A percentile compares a stretch with the other conserved stretches of the same genome.
phyloP scores from a whole-genome alignment of 2,329 filamentous ascomycete species.

The Hypoxylon sp. region DNA sequence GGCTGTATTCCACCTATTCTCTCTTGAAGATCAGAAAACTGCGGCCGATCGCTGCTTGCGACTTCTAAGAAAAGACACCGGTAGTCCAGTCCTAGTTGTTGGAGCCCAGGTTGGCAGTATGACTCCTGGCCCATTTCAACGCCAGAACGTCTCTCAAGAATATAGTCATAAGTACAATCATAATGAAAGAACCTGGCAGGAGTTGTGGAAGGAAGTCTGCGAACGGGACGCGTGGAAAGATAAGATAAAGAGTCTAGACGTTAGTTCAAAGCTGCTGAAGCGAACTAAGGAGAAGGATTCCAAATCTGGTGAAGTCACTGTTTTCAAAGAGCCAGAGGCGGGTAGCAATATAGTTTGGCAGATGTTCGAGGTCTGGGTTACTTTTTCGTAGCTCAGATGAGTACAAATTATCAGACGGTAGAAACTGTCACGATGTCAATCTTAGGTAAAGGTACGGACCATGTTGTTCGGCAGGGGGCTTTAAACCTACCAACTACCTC shows the following conservation, averaged over 20 bases:
- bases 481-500: no score
- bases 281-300: constrained; percentile 28
- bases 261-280: constrained; percentile 43
- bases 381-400: constrained; percentile 38
- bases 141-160: constrained; percentile 11
- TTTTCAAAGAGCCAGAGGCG: constrained; percentile 21
- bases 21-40: constrained; percentile 52
- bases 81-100: constrained; percentile 52
- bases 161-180: constrained; percentile 43
- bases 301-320: constrained; percentile 19
- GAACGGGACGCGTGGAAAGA: constrained; percentile 41
- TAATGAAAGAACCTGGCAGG: constrained; percentile 43
- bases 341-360: constrained; percentile 38
- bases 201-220: constrained; percentile 46
- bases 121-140: constrained; percentile 13
- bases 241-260: constrained; percentile 40
- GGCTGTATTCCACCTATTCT: constrained; percentile 58
- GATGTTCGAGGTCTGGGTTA: constrained; percentile 48
- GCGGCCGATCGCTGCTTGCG: constrained; percentile 48
- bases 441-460: neutral
- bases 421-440: no score
- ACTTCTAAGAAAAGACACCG: constrained; percentile 49
- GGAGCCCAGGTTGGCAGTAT: constrained; percentile 44
- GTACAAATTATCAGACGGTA: neutral
- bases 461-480: no score